phyloP scores from a whole-genome alignment of 768 basidiomycete genomes.

The Clathrus columnatus region DNA sequence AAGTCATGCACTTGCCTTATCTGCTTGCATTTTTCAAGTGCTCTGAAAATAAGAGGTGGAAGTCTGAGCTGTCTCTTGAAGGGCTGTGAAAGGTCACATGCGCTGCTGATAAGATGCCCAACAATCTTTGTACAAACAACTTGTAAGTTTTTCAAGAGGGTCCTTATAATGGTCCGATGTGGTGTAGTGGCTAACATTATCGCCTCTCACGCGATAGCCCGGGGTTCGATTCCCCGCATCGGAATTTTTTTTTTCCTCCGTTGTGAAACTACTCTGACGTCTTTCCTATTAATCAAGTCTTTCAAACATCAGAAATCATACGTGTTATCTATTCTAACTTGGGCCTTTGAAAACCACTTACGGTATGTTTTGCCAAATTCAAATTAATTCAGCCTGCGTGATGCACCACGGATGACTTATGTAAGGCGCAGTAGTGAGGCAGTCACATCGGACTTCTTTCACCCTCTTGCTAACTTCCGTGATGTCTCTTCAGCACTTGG shows the following conservation, averaged over 20 bases:
- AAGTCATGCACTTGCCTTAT: background rate
- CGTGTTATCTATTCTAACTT: no score
- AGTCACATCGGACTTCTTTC: no score
- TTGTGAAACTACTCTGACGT: no score
- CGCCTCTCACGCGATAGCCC: conserved; percentile 16
- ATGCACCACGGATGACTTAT: no score
- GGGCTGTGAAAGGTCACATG: background rate
- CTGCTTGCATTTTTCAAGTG: background rate
- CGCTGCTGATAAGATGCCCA: background rate
- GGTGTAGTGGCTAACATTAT: conserved; percentile 17
- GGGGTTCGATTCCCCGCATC: conserved; percentile 17
- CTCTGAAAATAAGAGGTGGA: background rate
- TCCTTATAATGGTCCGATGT: conserved; percentile 5
- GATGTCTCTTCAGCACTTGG: conserved; percentile 67
- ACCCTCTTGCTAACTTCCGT: no score
- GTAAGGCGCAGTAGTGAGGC: no score
- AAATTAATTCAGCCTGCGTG: no score
- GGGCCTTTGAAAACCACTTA: no score
- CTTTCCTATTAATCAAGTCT: no score
- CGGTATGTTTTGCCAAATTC: no score
- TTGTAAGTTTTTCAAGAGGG: background rate
- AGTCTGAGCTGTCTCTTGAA: background rate
- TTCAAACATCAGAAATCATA: no score
- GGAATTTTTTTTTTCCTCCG: conserved; percentile 11
- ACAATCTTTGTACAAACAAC: background rate